These are phyloP conservation scores for Lunasporangiospora selenospora DNA, from an alignment of 192 early-diverging fungal species.

Conservation along the genomic window DNA sequence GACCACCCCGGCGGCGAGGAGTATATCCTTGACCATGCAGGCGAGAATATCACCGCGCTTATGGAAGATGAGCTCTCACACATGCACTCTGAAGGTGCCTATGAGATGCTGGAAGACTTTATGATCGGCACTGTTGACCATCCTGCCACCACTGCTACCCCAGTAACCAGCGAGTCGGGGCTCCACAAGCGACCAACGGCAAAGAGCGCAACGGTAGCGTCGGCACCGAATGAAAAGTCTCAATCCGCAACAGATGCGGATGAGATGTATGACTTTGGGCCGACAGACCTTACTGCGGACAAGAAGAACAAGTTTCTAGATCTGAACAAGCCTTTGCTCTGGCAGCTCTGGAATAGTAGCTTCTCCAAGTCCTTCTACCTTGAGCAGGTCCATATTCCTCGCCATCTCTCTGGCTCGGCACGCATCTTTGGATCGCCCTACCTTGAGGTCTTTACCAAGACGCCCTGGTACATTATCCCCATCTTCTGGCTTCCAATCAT, in stretches of 20 bases:
- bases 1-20: constrained; percentile 97
- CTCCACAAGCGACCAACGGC: not conserved
- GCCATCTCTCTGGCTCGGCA: constrained; percentile 77
- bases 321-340: constrained; percentile 78
- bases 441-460: constrained; percentile 87
- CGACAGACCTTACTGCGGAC: constrained; percentile 53
- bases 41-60: constrained; percentile 79
- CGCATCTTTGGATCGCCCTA: constrained; percentile 82
- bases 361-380: constrained; percentile 88
- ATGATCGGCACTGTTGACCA: constrained; percentile 65
- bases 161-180: not conserved
- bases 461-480: constrained; percentile 92
- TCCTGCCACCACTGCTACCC: not conserved
- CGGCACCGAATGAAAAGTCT: no score
- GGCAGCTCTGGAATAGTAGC: constrained; percentile 75
- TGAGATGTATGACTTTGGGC: constrained; percentile 50
- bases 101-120: constrained; percentile 86
- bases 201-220: constrained; percentile 1
- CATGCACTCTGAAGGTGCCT: constrained; percentile 83
- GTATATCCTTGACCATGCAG: constrained; percentile 85
- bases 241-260: constrained; percentile 1
- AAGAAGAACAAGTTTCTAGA: constrained; percentile 83
- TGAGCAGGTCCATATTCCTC: constrained; percentile 90
- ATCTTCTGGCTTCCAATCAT: constrained; percentile 87
- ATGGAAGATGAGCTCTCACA: constrained; percentile 83